Percentiles rank a stretch among this genome's conserved stretches.
Conservation (phyloP, 345 rosid genomes). For the Ailanthus altissimus region DNA sequence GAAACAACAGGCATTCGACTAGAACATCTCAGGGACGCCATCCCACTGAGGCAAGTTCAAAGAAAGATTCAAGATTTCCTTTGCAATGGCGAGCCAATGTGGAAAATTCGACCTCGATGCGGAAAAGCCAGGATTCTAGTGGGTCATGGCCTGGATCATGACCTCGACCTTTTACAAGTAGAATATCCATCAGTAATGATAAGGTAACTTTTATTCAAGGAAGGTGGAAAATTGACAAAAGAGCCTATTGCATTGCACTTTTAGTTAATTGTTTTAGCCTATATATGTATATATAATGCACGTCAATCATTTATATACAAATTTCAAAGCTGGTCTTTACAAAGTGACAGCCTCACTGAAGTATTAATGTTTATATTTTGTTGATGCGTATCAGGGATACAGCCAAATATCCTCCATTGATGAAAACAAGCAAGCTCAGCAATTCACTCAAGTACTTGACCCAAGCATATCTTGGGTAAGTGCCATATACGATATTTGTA, state of each 20-base stretch:
- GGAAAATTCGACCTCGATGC: conserved; percentile 80
- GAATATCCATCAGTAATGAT: conserved; percentile 81
- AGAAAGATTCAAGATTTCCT: conserved; percentile 84
- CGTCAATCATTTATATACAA: background rate
- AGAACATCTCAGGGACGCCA: conserved; percentile 70
- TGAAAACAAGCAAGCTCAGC: conserved; percentile 98
- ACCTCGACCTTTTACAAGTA: conserved; percentile 68
- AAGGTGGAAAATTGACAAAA: background rate
- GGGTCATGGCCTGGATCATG: conserved; percentile 88
- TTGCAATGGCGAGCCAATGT: conserved; percentile 84
- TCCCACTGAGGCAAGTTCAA: conserved; percentile 68
- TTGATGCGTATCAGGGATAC: conserved; percentile 56
- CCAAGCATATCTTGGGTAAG: conserved; percentile 86
- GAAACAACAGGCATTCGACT: conserved; percentile 83
- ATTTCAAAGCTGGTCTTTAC: too few species aligned
- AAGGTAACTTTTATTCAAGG: conserved; percentile 42
- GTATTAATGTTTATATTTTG: background rate
- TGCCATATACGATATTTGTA: background rate
- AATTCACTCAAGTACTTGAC: conserved; percentile 87
- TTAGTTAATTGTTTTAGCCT: background rate
- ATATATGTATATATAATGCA: background rate
- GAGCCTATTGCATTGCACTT: too few species aligned
- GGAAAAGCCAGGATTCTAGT: conserved; percentile 88
- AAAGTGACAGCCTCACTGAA: too few species aligned
- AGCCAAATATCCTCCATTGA: conserved; percentile 80